phyloP scores from a whole-genome alignment of 2,329 filamentous ascomycete species.

The Cladosporium cucumerinum region DNA sequence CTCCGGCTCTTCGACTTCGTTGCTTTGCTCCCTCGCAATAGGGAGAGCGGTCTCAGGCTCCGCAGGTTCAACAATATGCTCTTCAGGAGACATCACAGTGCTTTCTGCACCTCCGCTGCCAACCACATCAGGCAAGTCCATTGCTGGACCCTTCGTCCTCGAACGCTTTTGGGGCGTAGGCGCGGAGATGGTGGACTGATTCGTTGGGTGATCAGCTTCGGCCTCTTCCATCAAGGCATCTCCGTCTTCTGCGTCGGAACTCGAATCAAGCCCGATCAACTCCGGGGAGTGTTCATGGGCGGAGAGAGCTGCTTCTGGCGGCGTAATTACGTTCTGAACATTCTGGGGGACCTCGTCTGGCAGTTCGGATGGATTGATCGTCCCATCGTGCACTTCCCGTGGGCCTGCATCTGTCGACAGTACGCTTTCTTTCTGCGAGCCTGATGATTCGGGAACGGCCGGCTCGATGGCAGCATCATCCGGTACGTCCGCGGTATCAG shows the following conservation, averaged over 20 bases:
- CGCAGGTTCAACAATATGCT: background rate
- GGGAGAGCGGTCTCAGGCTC: background rate
- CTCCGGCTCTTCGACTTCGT: background rate
- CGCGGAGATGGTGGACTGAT: background rate
- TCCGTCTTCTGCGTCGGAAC: slow-evolving; percentile 26
- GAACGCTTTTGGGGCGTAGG: background rate
- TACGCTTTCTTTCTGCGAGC: background rate
- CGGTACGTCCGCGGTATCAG: background rate
- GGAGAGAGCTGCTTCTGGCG: background rate
- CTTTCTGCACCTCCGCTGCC: background rate
- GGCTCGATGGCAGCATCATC: background rate
- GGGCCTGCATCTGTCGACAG: background rate
- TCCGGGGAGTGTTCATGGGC: slow-evolving; percentile 4
- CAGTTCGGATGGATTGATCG: background rate
- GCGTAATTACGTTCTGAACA: background rate
- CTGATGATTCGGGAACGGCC: background rate
- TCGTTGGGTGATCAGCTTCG: background rate
- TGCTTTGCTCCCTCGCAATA: background rate
- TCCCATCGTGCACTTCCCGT: background rate
- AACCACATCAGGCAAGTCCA: too few species aligned
- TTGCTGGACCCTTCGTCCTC: background rate
- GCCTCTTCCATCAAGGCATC: background rate
- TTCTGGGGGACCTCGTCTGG: background rate
- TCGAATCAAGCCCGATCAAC: slow-evolving; percentile 27
- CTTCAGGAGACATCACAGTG: too few species aligned